Evolutionary conservation across 73 alveolate genomes (phyloP).

Genomic region (Paraurostyla sp.): DNA sequence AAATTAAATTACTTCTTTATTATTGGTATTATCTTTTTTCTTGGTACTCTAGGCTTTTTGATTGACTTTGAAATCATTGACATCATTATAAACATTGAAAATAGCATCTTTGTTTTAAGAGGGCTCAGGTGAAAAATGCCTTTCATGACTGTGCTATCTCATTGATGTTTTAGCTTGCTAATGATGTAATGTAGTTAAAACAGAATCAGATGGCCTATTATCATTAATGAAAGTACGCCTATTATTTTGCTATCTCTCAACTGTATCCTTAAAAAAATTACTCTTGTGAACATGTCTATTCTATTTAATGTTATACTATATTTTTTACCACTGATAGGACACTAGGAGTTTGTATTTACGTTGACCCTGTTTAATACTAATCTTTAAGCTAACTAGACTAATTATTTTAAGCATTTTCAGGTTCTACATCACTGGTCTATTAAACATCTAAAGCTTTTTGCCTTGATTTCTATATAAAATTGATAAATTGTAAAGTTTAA

Average conservation of each 20-base stretch:
- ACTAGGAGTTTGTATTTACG: slow-evolving; percentile 9
- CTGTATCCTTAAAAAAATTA: no score
- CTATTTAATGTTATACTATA: no score
- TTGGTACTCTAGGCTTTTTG: no score
- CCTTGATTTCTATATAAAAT: neutral
- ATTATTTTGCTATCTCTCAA: neutral
- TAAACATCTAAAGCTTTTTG: neutral
- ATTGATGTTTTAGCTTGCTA: no score
- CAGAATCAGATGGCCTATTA: neutral
- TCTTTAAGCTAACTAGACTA: no score
- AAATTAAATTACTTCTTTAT: neutral
- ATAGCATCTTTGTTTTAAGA: neutral
- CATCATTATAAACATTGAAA: neutral
- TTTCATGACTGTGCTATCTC: neutral
- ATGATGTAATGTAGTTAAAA: no score
- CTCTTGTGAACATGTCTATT: no score
- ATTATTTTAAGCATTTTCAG: neutral
- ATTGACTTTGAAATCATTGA: no score
- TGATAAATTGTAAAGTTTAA: neutral
- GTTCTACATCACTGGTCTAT: neutral
- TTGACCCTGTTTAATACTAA: slow-evolving; percentile 27
- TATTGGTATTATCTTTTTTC: neutral
- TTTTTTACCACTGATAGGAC: neutral
- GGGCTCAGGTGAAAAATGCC: slow-evolving; percentile 42
- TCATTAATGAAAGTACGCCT: neutral